Evolutionary conservation across 495 filamentous ascomycete species (phyloP).

Genomic region (Lineolata rhizophorae): DNA sequence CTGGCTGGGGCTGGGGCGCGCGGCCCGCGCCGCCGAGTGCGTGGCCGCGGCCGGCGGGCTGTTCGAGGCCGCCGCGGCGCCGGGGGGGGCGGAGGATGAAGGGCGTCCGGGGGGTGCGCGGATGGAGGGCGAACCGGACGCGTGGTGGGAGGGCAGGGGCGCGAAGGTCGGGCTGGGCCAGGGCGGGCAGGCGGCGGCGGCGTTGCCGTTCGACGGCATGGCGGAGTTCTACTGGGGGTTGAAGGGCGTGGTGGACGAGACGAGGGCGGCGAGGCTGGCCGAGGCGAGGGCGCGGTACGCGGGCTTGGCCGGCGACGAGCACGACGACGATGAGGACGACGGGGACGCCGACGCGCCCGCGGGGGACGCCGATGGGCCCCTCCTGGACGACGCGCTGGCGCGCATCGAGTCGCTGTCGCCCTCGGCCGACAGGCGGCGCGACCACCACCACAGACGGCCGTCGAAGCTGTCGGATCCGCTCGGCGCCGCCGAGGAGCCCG

Average conservation of each 20-base stretch:
- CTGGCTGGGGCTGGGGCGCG: conserved; percentile 55
- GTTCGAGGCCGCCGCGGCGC: conserved; percentile 69
- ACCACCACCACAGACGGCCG: no score
- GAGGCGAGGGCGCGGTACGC: conserved; percentile 64
- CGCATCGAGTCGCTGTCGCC: no score
- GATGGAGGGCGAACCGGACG: no score
- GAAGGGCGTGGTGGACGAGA: conserved; percentile 45
- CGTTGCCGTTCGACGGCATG: conserved; percentile 46
- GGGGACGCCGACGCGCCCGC: no score
- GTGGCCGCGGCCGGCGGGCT: conserved; percentile 37
- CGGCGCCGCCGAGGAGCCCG: no score
- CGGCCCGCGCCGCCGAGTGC: conserved; percentile 42
- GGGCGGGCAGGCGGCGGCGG: conserved; percentile 47
- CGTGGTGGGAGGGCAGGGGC: no score
- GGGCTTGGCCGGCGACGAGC: no score
- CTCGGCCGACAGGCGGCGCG: no score
- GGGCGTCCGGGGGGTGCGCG: conserved; percentile 47
- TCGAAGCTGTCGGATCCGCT: no score
- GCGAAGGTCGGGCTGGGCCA: conserved; percentile 63
- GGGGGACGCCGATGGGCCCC: no score
- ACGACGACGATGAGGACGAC: no score
- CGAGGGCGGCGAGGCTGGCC: conserved; percentile 60
- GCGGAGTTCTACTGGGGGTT: conserved; percentile 58
- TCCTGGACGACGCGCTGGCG: no score
- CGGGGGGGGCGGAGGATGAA: conserved; percentile 56